These are phyloP conservation scores for Arabidopsis suecica DNA, from an alignment of 345 rosid genomes.

Conservation along the genomic window DNA sequence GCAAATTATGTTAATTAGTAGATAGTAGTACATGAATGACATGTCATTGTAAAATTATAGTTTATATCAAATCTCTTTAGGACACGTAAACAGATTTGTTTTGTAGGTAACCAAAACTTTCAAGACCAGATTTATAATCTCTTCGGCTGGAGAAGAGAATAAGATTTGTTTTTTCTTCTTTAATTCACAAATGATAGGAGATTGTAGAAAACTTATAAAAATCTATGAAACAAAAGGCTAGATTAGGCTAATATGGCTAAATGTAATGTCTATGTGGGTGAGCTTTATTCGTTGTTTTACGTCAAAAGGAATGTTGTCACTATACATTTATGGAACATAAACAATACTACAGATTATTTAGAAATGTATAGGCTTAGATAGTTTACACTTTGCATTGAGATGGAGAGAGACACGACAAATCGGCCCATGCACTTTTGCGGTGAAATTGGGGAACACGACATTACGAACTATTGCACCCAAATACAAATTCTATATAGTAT, in stretches of 20 bases:
- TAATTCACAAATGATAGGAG: background rate
- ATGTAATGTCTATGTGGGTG: background rate
- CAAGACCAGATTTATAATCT: background rate
- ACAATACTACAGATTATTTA: background rate
- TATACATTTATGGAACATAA: background rate
- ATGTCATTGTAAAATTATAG: too few species aligned
- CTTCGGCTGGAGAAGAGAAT: background rate
- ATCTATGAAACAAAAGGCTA: conserved; percentile 4
- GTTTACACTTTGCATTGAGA: background rate
- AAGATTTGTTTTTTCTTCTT: background rate
- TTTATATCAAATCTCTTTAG: background rate
- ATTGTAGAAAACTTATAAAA: background rate
- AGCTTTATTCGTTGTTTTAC: background rate
- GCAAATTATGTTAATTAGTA: too few species aligned
- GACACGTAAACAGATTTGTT: background rate
- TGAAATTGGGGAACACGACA: conserved; percentile 58
- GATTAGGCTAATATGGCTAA: background rate
- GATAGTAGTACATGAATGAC: background rate
- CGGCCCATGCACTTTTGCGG: conserved; percentile 57
- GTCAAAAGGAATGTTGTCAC: background rate
- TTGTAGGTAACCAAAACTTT: background rate
- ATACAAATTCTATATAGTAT: background rate
- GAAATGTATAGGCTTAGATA: background rate
- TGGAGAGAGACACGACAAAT: conserved; percentile 24
- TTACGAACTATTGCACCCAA: conserved; percentile 19